Base-by-base conservation (phyloP, 202 grass and related monocot genomes). In the Panicum hallii region DNA sequence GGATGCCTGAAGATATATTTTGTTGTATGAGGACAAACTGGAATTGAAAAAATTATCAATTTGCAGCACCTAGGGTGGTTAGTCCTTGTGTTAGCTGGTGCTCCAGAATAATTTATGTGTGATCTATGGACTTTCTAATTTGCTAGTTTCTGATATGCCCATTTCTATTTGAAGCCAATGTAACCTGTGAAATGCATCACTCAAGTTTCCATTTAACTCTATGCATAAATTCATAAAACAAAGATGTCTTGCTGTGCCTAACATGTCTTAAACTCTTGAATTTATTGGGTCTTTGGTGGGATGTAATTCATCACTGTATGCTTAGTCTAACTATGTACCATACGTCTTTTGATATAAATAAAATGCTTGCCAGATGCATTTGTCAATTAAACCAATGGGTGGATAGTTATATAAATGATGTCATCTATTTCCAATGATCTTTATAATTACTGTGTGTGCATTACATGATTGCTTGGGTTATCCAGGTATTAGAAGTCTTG, bases 401-500 rank as follows among this genome's bases (percentile, higher is more conserved):
- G 65, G 34, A 68, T 44, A 67, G 11, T 80, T 40, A 41, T 26
- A 42, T 22, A 30, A 69, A 56, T 3, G 7, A 81, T 41, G 38
- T 1, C 11, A 23, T 3, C 77, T 67, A 41, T 67, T 62, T 69
- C 64, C 69, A 69, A 10, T 67, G 30, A 53, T 47, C 30, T 54
- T 10, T 67, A 30, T 26, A 7, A 40, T 20, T 57, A 20, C 30
- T 48, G 52, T 75, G 28, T 66, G 0, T 63, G 77, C 62, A 67
- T 74, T 74, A 43, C 40, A 77, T 83, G n/a, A 5, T 88, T 90
- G 19, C 71, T 74, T 43, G 78, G 52, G 17, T 52, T 77, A 49
- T 48, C 11, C 56, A 88, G 86, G 86, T 83, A 26, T 55, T 83
- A 36, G 74, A 83, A 62, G 74, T 88, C 28, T 88, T 97, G 81